Percentiles rank a stretch among this genome's conserved stretches.
Evolutionary conservation across 2,329 filamentous ascomycete genomes (phyloP).

Genomic region (Phoma herbarum): DNA sequence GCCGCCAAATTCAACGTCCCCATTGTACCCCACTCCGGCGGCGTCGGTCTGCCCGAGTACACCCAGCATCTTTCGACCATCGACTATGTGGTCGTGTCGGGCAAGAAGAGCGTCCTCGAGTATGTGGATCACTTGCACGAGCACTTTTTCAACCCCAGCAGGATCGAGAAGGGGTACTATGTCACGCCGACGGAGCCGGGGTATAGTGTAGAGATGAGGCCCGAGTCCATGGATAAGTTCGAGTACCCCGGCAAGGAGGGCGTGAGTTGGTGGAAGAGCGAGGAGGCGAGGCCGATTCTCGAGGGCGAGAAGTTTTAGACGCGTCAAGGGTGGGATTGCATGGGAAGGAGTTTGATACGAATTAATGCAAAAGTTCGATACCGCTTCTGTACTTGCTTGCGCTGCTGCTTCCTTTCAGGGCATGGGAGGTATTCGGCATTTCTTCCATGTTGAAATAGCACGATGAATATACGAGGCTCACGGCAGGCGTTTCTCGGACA

Average conservation of each 20-base stretch:
- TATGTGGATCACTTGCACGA: constrained; percentile 95
- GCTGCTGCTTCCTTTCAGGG: too few species aligned
- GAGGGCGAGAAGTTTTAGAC: constrained; percentile 61
- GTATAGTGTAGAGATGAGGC: constrained; percentile 94
- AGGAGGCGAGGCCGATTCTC: constrained; percentile 78
- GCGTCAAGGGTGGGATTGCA: neutral
- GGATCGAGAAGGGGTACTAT: constrained; percentile 86
- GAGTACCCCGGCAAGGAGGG: constrained; percentile 79
- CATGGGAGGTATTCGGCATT: too few species aligned
- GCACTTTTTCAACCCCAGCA: constrained; percentile 84
- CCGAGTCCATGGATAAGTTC: constrained; percentile 82
- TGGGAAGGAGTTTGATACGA: neutral
- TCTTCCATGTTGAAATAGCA: too few species aligned
- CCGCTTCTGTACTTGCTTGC: neutral
- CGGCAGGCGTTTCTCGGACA: too few species aligned
- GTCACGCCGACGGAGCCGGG: constrained; percentile 83
- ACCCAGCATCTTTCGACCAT: constrained; percentile 93
- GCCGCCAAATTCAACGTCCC: constrained; percentile 81
- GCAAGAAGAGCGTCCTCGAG: constrained; percentile 83
- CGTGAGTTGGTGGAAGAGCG: constrained; percentile 81
- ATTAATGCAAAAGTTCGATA: neutral
- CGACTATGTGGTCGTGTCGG: constrained; percentile 87
- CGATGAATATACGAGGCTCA: too few species aligned
- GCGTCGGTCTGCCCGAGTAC: constrained; percentile 91
- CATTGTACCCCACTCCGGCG: constrained; percentile 87